phyloP scores from a whole-genome alignment of 164 flowering plant genomes.

The Tinospora cordifolia region DNA sequence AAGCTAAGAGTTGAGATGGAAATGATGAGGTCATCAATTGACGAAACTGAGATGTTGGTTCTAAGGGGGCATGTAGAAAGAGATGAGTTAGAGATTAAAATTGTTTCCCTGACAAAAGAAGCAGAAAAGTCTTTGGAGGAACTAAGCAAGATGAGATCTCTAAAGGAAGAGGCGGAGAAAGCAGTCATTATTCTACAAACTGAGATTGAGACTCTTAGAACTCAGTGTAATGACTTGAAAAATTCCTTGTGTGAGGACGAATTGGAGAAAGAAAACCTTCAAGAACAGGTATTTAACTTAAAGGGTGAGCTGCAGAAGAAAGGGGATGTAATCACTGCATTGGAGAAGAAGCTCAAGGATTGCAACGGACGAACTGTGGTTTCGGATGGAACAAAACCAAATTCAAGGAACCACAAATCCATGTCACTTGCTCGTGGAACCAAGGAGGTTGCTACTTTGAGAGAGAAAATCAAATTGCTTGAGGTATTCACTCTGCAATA shows the following conservation, averaged over 20 bases:
- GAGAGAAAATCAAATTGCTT: conserved; percentile 59
- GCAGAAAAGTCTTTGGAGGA: conserved; percentile 39
- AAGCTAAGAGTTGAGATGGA: conserved; percentile 31
- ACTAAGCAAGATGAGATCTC: conserved; percentile 28
- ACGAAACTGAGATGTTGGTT: conserved; percentile 35
- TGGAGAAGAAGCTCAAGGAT: conserved; percentile 63
- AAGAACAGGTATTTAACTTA: conserved; percentile 43
- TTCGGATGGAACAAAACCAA: conserved; percentile 31
- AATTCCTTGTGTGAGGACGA: conserved; percentile 40
- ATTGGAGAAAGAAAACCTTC: conserved; percentile 59
- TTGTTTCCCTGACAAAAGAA: conserved; percentile 39
- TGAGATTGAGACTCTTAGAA: conserved; percentile 41
- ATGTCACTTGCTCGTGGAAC: conserved; percentile 26
- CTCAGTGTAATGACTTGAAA: conserved; percentile 46
- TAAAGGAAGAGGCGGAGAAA: conserved; percentile 49
- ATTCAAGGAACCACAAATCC: conserved; percentile 31
- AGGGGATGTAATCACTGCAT: conserved; percentile 37
- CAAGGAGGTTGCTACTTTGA: conserved; percentile 46
- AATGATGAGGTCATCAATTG: conserved; percentile 24
- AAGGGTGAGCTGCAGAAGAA: conserved; percentile 52
- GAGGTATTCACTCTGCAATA: conserved; percentile 39
- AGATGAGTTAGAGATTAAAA: conserved; percentile 34
- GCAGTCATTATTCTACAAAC: conserved; percentile 25
- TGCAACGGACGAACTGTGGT: conserved; percentile 19
- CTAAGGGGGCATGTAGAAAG: conserved; percentile 32